A percentile compares a stretch with the other conserved stretches of the same genome.
Evolutionary conservation across 192 early-diverging fungal species (phyloP).

Genomic region (Rhizoclosmatium sp.): DNA sequence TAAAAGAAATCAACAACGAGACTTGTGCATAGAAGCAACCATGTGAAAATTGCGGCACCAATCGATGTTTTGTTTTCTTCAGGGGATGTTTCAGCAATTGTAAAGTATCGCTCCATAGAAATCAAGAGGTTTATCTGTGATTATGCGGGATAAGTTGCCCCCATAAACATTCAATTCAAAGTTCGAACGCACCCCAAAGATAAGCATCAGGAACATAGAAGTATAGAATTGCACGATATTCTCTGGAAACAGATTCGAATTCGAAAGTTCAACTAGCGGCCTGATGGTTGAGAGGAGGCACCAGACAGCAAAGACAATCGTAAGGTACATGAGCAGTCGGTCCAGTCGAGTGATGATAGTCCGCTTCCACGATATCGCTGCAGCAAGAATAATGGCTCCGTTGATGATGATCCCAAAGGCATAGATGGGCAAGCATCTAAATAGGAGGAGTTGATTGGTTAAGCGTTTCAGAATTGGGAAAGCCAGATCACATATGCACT

Average conservation of each 20-base stretch:
- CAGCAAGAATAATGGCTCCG: not conserved
- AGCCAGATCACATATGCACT: too few relatives aligned
- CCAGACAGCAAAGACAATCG: not conserved
- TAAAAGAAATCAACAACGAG: not conserved
- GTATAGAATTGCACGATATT: not conserved
- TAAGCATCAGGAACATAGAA: slow-evolving; percentile 10
- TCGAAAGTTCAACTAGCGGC: not conserved
- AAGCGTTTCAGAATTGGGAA: too few relatives aligned
- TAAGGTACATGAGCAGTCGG: not conserved
- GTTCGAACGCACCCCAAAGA: not conserved
- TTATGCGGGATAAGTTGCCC: not conserved
- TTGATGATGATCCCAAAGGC: not conserved
- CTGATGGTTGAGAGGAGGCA: not conserved
- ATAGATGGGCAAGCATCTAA: not conserved
- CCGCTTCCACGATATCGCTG: not conserved
- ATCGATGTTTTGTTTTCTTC: not conserved
- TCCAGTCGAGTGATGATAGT: not conserved
- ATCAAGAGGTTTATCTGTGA: not conserved
- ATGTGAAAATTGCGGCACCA: not conserved
- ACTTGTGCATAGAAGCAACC: not conserved
- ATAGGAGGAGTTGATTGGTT: too few relatives aligned
- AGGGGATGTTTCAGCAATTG: not conserved
- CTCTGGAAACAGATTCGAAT: not conserved
- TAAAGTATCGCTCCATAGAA: slow-evolving; percentile 25
- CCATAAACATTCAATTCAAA: not conserved